These are phyloP conservation scores for Pichia kluyveri DNA, from an alignment of 805 yeast species.

Conservation along the genomic window DNA sequence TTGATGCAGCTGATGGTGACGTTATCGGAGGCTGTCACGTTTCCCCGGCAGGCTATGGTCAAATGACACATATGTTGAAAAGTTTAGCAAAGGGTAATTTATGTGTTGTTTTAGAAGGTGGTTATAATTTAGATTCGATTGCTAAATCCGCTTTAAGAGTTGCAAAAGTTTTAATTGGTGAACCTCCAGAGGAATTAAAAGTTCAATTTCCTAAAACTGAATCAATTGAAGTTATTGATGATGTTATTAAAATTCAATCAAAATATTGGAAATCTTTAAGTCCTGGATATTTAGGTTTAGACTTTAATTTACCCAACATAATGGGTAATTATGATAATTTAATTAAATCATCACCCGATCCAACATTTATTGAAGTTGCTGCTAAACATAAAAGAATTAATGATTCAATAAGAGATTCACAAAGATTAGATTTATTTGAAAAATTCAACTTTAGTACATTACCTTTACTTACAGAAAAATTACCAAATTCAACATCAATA, in stretches of 20 bases:
- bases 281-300: constrained; percentile 46
- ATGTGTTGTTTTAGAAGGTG: constrained; percentile 92
- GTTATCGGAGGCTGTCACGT: constrained; percentile 95
- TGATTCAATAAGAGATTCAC: constrained; percentile 70
- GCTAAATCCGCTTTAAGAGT: constrained; percentile 88
- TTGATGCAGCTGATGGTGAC: constrained; percentile 98
- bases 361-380: constrained; percentile 27
- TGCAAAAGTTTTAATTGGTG: constrained; percentile 85
- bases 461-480: constrained; percentile 41
- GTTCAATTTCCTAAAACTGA: constrained; percentile 61
- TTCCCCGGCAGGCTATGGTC: constrained; percentile 91
- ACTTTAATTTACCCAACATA: constrained; percentile 21
- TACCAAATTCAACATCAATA: constrained; percentile 38
- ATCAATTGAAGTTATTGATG: constrained; percentile 71
- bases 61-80: constrained; percentile 88
- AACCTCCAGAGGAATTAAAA: constrained; percentile 79
- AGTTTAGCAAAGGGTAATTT: constrained; percentile 81
- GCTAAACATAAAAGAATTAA: constrained; percentile 45
- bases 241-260: constrained; percentile 73
- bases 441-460: constrained; percentile 53
- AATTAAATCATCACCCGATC: constrained; percentile 32
- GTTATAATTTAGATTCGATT: constrained; percentile 87
- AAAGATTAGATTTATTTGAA: constrained; percentile 46
- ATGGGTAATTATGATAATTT: constrained; percentile 27
- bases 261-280: constrained; percentile 80